phyloP scores from a whole-genome alignment of 1,139 yeast genomes.

The Komagataea norvegica region DNA sequence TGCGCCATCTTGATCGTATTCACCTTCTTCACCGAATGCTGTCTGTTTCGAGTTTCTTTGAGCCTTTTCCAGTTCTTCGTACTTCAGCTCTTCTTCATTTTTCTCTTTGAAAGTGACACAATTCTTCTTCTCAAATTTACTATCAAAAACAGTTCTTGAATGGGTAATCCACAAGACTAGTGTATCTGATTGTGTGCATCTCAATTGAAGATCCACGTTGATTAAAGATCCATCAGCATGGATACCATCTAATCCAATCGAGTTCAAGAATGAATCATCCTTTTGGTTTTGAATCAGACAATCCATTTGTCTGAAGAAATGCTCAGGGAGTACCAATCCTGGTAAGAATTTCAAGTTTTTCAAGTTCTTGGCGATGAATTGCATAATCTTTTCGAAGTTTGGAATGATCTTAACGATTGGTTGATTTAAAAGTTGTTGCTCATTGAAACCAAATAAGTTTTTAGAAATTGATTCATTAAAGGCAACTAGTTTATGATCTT shows the following conservation, averaged over 20 bases:
- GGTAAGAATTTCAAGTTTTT: slow-evolving; percentile 34
- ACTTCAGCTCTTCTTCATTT: slow-evolving; percentile 10
- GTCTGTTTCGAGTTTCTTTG: background rate
- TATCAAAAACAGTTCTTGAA: slow-evolving; percentile 43
- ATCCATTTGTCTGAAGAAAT: slow-evolving; percentile 65
- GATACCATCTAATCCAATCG: slow-evolving; percentile 60
- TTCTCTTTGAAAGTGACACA: slow-evolving; percentile 16
- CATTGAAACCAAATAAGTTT: slow-evolving; percentile 65
- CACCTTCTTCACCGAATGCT: slow-evolving; percentile 5
- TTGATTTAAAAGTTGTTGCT: slow-evolving; percentile 45
- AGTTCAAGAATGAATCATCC: slow-evolving; percentile 49
- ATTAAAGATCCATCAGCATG: slow-evolving; percentile 67
- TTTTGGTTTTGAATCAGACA: slow-evolving; percentile 30
- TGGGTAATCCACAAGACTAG: slow-evolving; percentile 86
- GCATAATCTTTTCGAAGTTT: slow-evolving; percentile 51
- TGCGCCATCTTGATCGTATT: slow-evolving; percentile 15
- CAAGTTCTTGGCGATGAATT: slow-evolving; percentile 41
- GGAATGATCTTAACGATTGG: slow-evolving; percentile 62
- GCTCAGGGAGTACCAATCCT: slow-evolving; percentile 79
- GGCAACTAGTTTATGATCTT: slow-evolving; percentile 44
- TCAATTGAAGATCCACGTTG: slow-evolving; percentile 71
- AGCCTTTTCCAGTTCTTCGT: background rate
- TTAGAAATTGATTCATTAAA: slow-evolving; percentile 78
- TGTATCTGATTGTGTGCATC: slow-evolving; percentile 59
- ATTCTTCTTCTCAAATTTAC: slow-evolving; percentile 14